Evolutionary conservation across 352 stramenopile species (phyloP).

Genomic region (Lagenidium sp.): DNA sequence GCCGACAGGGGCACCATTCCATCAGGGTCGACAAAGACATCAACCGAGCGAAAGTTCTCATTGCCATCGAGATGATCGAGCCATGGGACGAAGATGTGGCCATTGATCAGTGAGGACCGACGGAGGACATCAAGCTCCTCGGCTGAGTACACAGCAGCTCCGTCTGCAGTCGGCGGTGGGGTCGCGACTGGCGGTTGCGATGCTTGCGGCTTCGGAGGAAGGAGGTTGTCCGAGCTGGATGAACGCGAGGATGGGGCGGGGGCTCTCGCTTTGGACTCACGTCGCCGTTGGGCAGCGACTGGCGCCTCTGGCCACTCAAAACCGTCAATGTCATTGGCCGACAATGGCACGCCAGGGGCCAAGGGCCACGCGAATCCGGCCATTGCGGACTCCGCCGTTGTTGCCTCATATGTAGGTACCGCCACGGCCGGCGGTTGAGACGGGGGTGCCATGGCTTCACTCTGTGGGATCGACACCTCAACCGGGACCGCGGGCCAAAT

Average conservation of each 20-base stretch:
- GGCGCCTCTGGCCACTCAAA: not conserved
- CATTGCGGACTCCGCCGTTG: not conserved
- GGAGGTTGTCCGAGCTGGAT: no score
- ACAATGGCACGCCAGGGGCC: not conserved
- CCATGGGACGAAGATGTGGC: slow-evolving; percentile 77
- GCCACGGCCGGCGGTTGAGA: no score
- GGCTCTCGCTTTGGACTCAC: not conserved
- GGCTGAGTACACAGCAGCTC: no score
- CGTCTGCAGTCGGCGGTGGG: no score
- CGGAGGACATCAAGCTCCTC: slow-evolving; percentile 74
- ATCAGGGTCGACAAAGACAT: slow-evolving; percentile 62
- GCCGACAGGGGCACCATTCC: slow-evolving; percentile 51
- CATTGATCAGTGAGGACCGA: slow-evolving; percentile 79
- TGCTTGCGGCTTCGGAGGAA: no score
- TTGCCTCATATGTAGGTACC: not conserved
- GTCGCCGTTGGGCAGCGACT: not conserved
- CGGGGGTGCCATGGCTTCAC: not conserved
- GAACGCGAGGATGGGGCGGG: not conserved
- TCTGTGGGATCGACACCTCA: not conserved
- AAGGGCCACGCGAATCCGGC: not conserved
- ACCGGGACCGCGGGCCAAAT: no score
- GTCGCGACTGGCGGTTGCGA: no score
- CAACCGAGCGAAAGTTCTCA: slow-evolving; percentile 38
- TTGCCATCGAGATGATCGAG: slow-evolving; percentile 50
- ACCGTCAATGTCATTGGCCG: not conserved